These are phyloP conservation scores for Clarireedia paspali DNA, from an alignment of 2,329 filamentous ascomycete species.

Conservation along the genomic window DNA sequence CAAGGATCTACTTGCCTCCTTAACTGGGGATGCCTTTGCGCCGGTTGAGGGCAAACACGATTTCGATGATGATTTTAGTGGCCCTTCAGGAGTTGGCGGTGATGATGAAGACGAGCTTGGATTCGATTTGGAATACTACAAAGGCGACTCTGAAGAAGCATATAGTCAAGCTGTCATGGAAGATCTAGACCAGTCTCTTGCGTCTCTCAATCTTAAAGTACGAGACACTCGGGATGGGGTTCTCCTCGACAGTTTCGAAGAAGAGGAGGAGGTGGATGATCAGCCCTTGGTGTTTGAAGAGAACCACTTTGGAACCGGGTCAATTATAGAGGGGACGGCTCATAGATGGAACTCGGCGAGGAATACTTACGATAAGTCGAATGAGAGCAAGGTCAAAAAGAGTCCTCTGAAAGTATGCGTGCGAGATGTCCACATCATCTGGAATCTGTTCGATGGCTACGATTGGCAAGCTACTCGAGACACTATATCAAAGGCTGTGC, in stretches of 20 bases:
- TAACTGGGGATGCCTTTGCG: slow-evolving; percentile 77
- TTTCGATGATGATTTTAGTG: slow-evolving; percentile 54
- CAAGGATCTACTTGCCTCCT: slow-evolving; percentile 80
- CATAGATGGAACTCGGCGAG: slow-evolving; percentile 74
- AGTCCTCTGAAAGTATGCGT: slow-evolving; percentile 73
- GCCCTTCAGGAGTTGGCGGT: slow-evolving; percentile 37
- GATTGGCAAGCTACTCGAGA: slow-evolving; percentile 89
- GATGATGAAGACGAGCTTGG: slow-evolving; percentile 34
- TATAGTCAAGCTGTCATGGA: slow-evolving; percentile 31
- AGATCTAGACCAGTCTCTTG: slow-evolving; percentile 29
- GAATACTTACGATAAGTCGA: slow-evolving; percentile 64
- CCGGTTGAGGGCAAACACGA: slow-evolving; percentile 54
- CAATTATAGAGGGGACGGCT: slow-evolving; percentile 56
- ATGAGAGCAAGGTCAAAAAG: slow-evolving; percentile 50
- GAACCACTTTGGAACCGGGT: slow-evolving; percentile 63
- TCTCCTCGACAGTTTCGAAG: slow-evolving; percentile 36
- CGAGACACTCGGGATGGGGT: slow-evolving; percentile 40
- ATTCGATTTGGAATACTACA: slow-evolving; percentile 41
- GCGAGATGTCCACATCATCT: slow-evolving; percentile 86
- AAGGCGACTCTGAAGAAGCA: slow-evolving; percentile 29
- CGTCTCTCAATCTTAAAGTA: slow-evolving; percentile 24
- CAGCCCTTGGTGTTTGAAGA: slow-evolving; percentile 66
- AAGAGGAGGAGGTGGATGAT: slow-evolving; percentile 40
- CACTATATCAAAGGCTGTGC: slow-evolving; percentile 78
- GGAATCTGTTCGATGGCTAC: slow-evolving; percentile 97